Evolutionary conservation across 2,329 filamentous ascomycete genomes (phyloP).

Genomic region (Tolypocladium tundrense): DNA sequence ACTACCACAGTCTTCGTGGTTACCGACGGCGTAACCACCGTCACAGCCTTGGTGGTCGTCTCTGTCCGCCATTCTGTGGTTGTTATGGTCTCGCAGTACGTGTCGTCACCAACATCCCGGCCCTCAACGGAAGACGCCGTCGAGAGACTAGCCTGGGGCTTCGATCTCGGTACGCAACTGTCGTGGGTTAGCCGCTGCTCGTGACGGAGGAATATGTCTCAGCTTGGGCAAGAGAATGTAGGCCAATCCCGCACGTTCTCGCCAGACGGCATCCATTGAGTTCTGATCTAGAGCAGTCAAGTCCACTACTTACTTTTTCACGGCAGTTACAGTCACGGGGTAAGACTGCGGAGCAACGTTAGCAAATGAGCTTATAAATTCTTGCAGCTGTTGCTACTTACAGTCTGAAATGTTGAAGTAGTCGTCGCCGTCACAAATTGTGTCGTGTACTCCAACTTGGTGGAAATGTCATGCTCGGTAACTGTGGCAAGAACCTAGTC

Average conservation of each 20-base stretch:
- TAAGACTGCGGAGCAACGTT: constrained; percentile 8
- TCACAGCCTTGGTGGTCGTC: constrained; percentile 7
- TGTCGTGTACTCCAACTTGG: constrained; percentile 10
- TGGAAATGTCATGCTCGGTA: constrained; percentile 6
- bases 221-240: too few relatives aligned
- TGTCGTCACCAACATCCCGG: not conserved
- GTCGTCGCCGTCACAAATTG: constrained; percentile 9
- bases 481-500: constrained; percentile 6
- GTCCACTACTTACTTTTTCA: constrained; percentile 4
- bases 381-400: not conserved
- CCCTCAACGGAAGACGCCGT: not conserved
- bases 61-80: constrained; percentile 12
- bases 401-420: constrained; percentile 5
- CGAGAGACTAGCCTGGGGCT: not conserved
- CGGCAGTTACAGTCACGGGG: constrained; percentile 11
- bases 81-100: constrained; percentile 7
- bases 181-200: not conserved
- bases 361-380: not conserved
- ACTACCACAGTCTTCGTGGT: constrained; percentile 7
- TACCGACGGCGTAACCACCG: constrained; percentile 4
- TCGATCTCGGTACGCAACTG: constrained; percentile 4
- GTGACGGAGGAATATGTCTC: not conserved
- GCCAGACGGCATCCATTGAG: not conserved
- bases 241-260: not conserved
- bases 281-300: not conserved